Evolutionary conservation across 331 rosid genomes (phyloP).

Genomic region (Malus hybrid): DNA sequence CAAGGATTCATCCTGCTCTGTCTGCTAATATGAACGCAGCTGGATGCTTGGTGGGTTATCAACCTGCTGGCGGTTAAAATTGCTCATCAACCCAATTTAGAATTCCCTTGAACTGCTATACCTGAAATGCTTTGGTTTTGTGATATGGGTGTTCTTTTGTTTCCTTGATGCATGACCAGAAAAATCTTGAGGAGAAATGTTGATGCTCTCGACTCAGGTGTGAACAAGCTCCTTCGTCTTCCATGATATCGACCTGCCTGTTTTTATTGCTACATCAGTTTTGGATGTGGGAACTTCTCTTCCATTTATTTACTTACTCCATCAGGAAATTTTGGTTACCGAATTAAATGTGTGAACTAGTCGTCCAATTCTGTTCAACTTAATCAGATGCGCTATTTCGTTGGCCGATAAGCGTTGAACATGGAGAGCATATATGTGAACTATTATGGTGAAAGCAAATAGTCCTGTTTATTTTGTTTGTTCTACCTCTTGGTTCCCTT

Average conservation of each 20-base stretch:
- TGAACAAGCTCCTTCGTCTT: conserved; percentile 60
- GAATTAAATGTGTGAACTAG: not conserved
- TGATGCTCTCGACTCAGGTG: conserved; percentile 67
- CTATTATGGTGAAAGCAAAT: not conserved
- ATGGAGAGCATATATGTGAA: not conserved
- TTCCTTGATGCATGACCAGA: conserved; percentile 53
- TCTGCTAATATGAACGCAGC: no score
- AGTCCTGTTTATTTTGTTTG: not conserved
- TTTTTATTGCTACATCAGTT: no score
- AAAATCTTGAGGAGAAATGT: conserved; percentile 66
- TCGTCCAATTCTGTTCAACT: not conserved
- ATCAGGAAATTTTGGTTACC: not conserved
- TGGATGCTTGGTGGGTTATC: not conserved
- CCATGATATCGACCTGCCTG: conserved; percentile 29
- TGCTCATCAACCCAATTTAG: not conserved
- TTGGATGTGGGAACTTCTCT: no score
- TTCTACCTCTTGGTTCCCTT: no score
- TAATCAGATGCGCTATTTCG: not conserved
- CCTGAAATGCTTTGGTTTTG: not conserved
- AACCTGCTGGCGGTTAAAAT: not conserved
- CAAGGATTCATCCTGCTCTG: not conserved
- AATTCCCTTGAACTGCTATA: not conserved
- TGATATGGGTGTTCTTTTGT: not conserved
- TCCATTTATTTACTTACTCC: no score
- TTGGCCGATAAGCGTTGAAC: not conserved